These are phyloP conservation scores for Aspergillus thermomutatus DNA, from an alignment of 2,329 filamentous ascomycete species.

Conservation along the genomic window DNA sequence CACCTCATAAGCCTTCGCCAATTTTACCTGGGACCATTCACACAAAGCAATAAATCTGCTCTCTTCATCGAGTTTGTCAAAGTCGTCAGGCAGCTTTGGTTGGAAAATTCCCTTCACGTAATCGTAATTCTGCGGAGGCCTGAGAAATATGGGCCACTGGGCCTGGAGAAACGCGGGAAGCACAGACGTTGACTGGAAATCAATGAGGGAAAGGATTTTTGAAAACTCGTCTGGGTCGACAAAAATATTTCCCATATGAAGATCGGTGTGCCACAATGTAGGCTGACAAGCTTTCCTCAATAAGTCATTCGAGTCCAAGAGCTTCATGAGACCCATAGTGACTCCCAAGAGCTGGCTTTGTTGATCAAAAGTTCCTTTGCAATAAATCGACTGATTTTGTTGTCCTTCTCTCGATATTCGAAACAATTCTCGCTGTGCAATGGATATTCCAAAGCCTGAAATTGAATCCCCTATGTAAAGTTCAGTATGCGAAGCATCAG, in stretches of 20 bases:
- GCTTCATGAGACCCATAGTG: conserved; percentile 11
- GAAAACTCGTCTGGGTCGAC: conserved; percentile 18
- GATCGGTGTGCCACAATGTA: conserved; percentile 22
- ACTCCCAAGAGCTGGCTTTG: conserved; percentile 10
- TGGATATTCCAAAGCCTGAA: conserved; percentile 11
- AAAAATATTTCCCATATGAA: conserved; percentile 35
- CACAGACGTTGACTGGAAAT: conserved; percentile 24
- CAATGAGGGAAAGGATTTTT: conserved; percentile 20
- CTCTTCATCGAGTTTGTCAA: conserved; percentile 26
- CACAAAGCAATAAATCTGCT: conserved; percentile 11
- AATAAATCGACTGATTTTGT: conserved; percentile 1
- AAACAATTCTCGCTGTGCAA: conserved; percentile 15
- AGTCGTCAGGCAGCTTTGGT: conserved; percentile 26
- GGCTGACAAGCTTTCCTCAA: conserved; percentile 13
- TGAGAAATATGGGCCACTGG: conserved; percentile 24
- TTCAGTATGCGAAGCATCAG: conserved; percentile 7
- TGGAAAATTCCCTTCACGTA: conserved; percentile 15
- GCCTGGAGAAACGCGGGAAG: conserved; percentile 27
- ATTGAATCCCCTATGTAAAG: conserved; percentile 12
- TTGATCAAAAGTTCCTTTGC: conserved; percentile 12
- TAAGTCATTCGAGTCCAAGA: conserved; percentile 14
- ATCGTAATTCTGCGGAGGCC: conserved; percentile 20
- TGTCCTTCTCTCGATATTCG: conserved; percentile 7
- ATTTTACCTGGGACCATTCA: conserved; percentile 17
- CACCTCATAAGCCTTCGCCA: conserved; percentile 31